phyloP scores from a whole-genome alignment of 805 yeast species.

The Ogataea glucozyma region DNA sequence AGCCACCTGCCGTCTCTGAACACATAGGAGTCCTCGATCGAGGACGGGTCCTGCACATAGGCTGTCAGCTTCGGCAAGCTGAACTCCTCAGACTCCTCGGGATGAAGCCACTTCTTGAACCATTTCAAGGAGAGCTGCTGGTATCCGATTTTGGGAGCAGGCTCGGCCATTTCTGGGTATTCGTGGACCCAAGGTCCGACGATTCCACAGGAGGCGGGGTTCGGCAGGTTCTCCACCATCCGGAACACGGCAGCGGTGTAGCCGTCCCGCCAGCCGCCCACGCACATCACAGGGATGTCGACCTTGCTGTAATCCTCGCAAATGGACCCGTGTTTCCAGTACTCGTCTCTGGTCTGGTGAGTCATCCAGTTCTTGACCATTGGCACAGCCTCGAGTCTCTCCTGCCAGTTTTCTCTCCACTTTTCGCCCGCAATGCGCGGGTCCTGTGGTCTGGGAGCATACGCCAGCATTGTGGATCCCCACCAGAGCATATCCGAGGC shows the following conservation, averaged over 20 bases:
- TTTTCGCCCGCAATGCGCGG: constrained; percentile 39
- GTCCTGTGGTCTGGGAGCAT: constrained; percentile 48
- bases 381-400: constrained; percentile 41
- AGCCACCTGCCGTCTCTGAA: constrained; percentile 44
- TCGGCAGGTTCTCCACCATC: constrained; percentile 43
- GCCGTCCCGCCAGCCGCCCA: constrained; percentile 53
- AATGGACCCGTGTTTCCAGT: constrained; percentile 51
- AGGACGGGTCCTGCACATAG: constrained; percentile 45
- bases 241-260: constrained; percentile 46
- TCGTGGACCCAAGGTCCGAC: constrained; percentile 54
- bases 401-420: constrained; percentile 44
- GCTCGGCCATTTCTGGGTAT: constrained; percentile 49
- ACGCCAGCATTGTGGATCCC: constrained; percentile 48
- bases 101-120: constrained; percentile 42
- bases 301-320: constrained; percentile 42
- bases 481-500: constrained; percentile 52
- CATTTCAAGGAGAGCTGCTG: constrained; percentile 43
- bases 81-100: constrained; percentile 28
- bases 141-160: constrained; percentile 46
- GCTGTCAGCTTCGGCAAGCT: constrained; percentile 40
- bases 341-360: constrained; percentile 46
- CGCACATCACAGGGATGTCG: constrained; percentile 44
- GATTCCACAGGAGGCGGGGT: constrained; percentile 39
- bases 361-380: constrained; percentile 44
- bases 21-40: constrained; percentile 39